A percentile compares a stretch with the other conserved stretches of the same genome.
Conservation (phyloP, 2,329 filamentous ascomycete genomes). For the Graphilbum fragrans region DNA sequence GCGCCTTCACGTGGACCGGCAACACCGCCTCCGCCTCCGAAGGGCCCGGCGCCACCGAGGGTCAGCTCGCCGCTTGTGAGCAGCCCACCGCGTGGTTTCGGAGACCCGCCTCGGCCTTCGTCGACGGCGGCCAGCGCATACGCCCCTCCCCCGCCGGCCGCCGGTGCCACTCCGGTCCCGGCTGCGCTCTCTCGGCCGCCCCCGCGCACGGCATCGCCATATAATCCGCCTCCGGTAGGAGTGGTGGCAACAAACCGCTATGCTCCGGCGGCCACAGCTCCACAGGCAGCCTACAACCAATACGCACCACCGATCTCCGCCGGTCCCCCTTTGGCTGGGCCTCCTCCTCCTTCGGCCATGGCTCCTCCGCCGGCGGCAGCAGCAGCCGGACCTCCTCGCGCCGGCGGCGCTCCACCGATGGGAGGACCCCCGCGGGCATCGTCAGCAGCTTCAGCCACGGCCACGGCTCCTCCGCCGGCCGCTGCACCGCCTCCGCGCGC, state of each 20-base stretch:
- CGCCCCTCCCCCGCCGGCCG: conserved; percentile 40
- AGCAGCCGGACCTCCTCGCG: conserved; percentile 23
- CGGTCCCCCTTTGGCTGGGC: conserved; percentile 23
- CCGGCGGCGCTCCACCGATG: conserved; percentile 12
- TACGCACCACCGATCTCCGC: conserved; percentile 44
- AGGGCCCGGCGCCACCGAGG: conserved; percentile 57
- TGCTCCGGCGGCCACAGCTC: conserved; percentile 51
- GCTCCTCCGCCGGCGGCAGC: background rate
- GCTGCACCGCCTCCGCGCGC: background rate
- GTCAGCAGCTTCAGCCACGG: conserved; percentile 27
- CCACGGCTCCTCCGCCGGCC: conserved; percentile 15
- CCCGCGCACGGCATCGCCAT: conserved; percentile 70
- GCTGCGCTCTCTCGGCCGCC: conserved; percentile 37
- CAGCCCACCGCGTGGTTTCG: conserved; percentile 26
- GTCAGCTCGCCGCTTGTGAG: conserved; percentile 60
- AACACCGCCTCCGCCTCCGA: conserved; percentile 71
- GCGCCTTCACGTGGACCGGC: conserved; percentile 43
- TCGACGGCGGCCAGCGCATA: conserved; percentile 48
- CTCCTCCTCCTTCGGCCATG: background rate
- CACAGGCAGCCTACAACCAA: conserved; percentile 27
- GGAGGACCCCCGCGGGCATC: conserved; percentile 22
- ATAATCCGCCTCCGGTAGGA: conserved; percentile 64
- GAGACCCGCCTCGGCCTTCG: conserved; percentile 38
- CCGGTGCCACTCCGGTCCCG: conserved; percentile 13
- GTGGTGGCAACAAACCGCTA: conserved; percentile 65